phyloP scores from a whole-genome alignment of 179 eudicot species.

The Patellifolia procumbens region DNA sequence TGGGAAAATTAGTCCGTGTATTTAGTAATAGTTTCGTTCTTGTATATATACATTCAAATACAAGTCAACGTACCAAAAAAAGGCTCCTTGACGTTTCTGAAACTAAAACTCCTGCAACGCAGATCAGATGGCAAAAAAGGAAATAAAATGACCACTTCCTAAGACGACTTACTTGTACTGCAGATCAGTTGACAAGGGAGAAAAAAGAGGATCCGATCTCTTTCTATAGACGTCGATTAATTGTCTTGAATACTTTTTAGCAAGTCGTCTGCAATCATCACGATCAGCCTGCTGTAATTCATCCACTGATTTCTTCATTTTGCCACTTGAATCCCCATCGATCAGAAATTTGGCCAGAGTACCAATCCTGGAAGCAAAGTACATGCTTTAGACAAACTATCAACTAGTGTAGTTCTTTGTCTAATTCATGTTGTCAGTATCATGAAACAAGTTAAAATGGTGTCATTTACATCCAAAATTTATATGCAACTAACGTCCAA shows the following conservation, averaged over 20 bases:
- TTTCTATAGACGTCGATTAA: not conserved
- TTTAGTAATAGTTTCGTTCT: not conserved
- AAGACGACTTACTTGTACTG: conserved; percentile 6
- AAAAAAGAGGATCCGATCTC: not conserved
- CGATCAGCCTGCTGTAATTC: conserved; percentile 33
- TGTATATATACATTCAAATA: not conserved
- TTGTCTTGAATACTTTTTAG: not conserved
- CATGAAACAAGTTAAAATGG: not conserved
- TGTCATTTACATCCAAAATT: not conserved
- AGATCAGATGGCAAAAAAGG: not conserved
- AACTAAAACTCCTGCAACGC: not conserved
- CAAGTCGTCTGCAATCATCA: conserved; percentile 26
- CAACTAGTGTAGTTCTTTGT: no score
- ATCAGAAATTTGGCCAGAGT: conserved; percentile 32
- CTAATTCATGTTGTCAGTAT: not conserved
- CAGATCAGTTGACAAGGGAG: not conserved
- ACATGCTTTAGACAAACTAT: conserved; percentile 3
- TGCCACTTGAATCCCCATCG: conserved; percentile 31
- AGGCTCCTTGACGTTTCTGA: not conserved
- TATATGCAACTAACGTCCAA: not conserved
- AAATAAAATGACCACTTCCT: not conserved
- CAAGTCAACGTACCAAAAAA: not conserved
- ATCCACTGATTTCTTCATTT: conserved; percentile 25
- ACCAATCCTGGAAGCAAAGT: conserved; percentile 28
- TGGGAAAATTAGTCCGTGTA: no score